These are phyloP conservation scores for Cruciata laevipes DNA, from an alignment of 257 asterid genomes.

Conservation along the genomic window DNA sequence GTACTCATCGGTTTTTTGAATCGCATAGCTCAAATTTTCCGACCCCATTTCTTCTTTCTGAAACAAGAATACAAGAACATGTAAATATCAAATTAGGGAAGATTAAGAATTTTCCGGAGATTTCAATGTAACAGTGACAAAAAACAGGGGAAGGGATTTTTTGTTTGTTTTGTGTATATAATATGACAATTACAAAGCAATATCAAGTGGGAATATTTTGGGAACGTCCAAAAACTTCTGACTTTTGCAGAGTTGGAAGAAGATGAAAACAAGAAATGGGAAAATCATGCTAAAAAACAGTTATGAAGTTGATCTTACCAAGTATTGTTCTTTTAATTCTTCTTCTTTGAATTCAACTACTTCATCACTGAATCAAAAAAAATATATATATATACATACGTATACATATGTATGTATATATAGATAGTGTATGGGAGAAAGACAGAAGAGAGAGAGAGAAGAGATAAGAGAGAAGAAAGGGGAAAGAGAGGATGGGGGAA, in stretches of 20 bases:
- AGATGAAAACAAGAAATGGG: not conserved
- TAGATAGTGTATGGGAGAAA: not conserved
- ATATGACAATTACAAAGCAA: not conserved
- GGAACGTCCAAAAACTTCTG: not conserved
- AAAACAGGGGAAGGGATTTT: no score
- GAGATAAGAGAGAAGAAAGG: not conserved
- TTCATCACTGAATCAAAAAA: no score
- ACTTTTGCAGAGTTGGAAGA: not conserved
- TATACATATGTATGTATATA: no score
- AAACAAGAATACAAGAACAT: not conserved
- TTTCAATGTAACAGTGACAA: slow-evolving; percentile 9
- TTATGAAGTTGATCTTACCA: not conserved
- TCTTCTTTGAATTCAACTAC: not conserved
- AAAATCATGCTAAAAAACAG: not conserved
- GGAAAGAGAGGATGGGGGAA: not conserved
- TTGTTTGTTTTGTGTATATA: not conserved
- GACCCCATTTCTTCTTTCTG: slow-evolving; percentile 38
- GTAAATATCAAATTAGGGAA: not conserved
- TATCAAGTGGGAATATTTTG: not conserved
- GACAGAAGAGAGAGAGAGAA: not conserved
- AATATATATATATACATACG: no score
- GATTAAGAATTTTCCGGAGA: not conserved
- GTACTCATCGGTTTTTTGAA: slow-evolving; percentile 19
- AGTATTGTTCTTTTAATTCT: not conserved
- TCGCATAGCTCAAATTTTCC: slow-evolving; percentile 19